These are phyloP conservation scores for Voacanga thouarsii DNA, from an alignment of 257 asterid species.

Conservation along the genomic window DNA sequence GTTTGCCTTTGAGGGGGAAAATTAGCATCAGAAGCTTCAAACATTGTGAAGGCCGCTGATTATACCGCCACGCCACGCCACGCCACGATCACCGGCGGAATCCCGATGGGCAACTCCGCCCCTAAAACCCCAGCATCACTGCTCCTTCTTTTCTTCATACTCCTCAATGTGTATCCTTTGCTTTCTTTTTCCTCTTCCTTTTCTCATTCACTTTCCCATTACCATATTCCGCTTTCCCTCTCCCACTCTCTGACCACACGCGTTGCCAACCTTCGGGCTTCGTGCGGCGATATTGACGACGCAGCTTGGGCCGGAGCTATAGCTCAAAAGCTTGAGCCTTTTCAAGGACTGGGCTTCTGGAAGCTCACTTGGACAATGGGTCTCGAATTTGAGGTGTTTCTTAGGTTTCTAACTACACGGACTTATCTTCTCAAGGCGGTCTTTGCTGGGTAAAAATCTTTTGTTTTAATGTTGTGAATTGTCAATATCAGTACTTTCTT, in stretches of 20 bases:
- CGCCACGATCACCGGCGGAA: not conserved
- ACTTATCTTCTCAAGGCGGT: no score
- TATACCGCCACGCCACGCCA: not conserved
- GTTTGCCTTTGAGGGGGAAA: not conserved
- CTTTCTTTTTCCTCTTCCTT: constrained; percentile 19
- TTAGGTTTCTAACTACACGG: no score
- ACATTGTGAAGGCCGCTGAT: not conserved
- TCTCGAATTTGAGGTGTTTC: no score
- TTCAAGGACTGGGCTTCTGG: constrained; percentile 58
- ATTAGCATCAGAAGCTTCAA: not conserved
- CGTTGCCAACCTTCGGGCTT: constrained; percentile 63
- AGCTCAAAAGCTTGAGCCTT: constrained; percentile 44
- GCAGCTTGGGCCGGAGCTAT: constrained; percentile 54
- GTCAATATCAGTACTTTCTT: no score
- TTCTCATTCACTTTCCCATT: constrained; percentile 38
- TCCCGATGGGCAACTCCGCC: constrained; percentile 14
- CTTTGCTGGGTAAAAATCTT: no score
- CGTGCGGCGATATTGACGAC: constrained; percentile 67
- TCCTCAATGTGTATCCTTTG: constrained; percentile 22
- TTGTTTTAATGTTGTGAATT: no score
- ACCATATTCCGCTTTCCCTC: constrained; percentile 54
- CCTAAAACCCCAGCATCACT: constrained; percentile 27
- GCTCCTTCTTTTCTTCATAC: constrained; percentile 31
- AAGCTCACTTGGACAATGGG: constrained; percentile 49
- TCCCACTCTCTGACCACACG: constrained; percentile 72